These are phyloP conservation scores for Pholiota conissans DNA, from an alignment of 768 basidiomycete species.

Conservation along the genomic window DNA sequence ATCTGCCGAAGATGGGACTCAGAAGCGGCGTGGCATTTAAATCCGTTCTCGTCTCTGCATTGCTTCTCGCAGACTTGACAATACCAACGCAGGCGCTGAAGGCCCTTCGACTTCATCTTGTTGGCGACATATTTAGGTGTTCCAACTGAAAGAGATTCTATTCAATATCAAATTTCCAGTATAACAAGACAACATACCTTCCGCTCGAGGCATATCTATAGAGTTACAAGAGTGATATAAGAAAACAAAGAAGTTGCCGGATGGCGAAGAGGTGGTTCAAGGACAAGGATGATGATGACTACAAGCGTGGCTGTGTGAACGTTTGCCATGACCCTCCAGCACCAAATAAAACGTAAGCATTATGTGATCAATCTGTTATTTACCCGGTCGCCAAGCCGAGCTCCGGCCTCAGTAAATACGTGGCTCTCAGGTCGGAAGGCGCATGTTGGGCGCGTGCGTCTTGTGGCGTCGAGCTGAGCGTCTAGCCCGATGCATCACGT, in stretches of 20 bases:
- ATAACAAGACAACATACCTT: constrained; percentile 48
- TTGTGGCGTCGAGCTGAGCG: background rate
- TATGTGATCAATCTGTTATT: too few species aligned
- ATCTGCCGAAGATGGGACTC: constrained; percentile 95
- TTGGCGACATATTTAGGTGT: constrained; percentile 91
- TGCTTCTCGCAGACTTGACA: constrained; percentile 99
- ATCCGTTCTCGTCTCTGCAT: constrained; percentile 98
- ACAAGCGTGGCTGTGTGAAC: constrained; percentile 11
- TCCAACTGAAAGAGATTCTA: constrained; percentile 51
- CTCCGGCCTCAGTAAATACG: background rate
- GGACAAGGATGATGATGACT: constrained; percentile 13
- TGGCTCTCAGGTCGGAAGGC: background rate
- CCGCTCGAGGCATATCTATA: constrained; percentile 75
- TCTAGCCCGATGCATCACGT: background rate
- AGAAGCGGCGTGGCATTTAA: constrained; percentile 90
- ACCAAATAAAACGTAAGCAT: constrained; percentile 2
- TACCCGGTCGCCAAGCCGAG: background rate
- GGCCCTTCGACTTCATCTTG: constrained; percentile 96
- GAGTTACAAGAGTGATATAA: background rate
- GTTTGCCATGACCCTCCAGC: background rate
- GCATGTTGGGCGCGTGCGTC: background rate
- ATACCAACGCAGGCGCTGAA: constrained; percentile 96
- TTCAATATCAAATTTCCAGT: background rate
- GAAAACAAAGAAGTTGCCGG: background rate
- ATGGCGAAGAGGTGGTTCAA: constrained; percentile 2